phyloP scores from a whole-genome alignment of 495 filamentous ascomycete genomes.

The Cercophora sp. region DNA sequence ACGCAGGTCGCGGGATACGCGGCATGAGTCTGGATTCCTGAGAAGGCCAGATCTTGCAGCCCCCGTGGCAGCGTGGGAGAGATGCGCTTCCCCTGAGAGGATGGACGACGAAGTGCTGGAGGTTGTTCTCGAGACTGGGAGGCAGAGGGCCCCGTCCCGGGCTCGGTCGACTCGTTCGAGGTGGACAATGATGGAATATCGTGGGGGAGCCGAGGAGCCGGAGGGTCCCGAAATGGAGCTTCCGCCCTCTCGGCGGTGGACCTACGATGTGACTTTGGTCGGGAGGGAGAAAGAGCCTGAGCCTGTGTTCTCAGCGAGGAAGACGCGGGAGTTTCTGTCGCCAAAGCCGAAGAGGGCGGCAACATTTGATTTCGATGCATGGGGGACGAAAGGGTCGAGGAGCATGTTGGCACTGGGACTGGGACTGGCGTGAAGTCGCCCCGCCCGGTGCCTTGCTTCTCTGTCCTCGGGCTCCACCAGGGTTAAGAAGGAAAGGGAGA shows the following conservation, averaged over 20 bases:
- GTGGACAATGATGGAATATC: slow-evolving; percentile 14
- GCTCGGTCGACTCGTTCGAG: slow-evolving; percentile 3
- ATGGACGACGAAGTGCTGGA: background rate
- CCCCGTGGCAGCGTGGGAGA: background rate
- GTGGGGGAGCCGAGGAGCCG: too few relatives aligned
- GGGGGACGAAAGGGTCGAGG: slow-evolving; percentile 16
- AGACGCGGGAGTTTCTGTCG: slow-evolving; percentile 21
- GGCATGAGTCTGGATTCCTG: slow-evolving; percentile 2
- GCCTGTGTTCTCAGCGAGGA: slow-evolving; percentile 17
- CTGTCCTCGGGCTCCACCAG: too few relatives aligned
- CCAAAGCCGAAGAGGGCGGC: slow-evolving; percentile 16
- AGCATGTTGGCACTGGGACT: slow-evolving; percentile 15
- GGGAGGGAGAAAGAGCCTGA: too few relatives aligned
- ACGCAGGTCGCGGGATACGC: background rate
- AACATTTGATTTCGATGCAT: slow-evolving; percentile 24
- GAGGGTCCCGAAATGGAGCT: too few relatives aligned
- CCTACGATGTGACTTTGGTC: background rate
- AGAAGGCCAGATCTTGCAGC: slow-evolving; percentile 1
- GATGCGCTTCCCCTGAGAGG: slow-evolving; percentile 1
- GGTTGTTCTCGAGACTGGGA: background rate
- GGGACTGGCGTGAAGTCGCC: background rate
- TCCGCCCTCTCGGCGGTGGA: background rate
- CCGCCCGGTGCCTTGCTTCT: background rate
- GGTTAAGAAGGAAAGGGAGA: too few relatives aligned
- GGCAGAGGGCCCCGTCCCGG: background rate